Conservation (phyloP, 331 rosid species). For the Ulmus americana region DNA sequence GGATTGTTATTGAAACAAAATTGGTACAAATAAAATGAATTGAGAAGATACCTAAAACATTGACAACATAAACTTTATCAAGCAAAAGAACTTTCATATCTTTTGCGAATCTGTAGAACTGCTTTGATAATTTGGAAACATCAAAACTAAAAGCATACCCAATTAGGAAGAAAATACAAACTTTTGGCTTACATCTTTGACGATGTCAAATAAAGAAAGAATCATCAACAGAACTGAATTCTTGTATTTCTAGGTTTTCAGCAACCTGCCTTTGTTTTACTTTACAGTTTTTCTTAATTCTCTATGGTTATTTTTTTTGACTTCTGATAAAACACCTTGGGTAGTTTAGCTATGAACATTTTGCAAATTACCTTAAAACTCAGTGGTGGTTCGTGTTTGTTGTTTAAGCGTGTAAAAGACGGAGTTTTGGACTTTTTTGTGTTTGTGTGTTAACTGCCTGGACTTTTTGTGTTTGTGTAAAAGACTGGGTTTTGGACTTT, state of each 20-base stretch:
- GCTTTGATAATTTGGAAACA: slow-evolving; percentile 35
- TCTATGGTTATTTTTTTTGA: neutral
- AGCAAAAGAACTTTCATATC: slow-evolving; percentile 69
- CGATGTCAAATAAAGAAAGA: neutral
- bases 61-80: slow-evolving; percentile 72
- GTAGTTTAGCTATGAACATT: too few species aligned
- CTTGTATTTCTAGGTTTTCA: too few species aligned
- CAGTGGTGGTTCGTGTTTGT: too few species aligned
- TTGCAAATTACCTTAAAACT: too few species aligned
- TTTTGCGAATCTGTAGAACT: slow-evolving; percentile 44
- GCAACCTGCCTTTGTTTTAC: too few species aligned
- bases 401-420: too few species aligned
- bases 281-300: neutral
- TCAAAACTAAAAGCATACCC: neutral
- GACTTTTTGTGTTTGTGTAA: too few species aligned
- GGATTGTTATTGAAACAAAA: slow-evolving; percentile 11
- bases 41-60: slow-evolving; percentile 60
- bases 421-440: too few species aligned
- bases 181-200: neutral
- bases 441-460: too few species aligned
- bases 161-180: neutral
- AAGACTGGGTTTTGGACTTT: too few species aligned
- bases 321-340: too few species aligned
- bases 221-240: neutral
- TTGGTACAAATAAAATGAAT: slow-evolving; percentile 13